phyloP scores from a whole-genome alignment of 495 filamentous ascomycete species.

The Penicillium coffeae region DNA sequence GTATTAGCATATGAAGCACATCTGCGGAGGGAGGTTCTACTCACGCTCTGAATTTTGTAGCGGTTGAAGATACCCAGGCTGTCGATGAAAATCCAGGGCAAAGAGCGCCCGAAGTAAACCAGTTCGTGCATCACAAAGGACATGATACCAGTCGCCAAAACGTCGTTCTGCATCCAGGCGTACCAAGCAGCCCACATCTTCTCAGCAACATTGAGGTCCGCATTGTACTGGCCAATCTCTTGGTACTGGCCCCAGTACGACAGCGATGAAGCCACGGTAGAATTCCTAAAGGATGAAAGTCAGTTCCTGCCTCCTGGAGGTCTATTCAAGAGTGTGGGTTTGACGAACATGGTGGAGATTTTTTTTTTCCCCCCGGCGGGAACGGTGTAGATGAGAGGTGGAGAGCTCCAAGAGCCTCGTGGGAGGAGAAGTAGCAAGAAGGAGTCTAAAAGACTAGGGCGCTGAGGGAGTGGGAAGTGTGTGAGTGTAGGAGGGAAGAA shows the following conservation, averaged over 20 bases:
- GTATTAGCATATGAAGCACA: not conserved
- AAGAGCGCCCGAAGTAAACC: conserved; percentile 87
- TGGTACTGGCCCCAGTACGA: conserved; percentile 81
- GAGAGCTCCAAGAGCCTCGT: not conserved
- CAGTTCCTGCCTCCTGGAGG: not conserved
- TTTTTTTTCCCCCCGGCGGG: not conserved
- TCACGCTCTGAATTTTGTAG: conserved; percentile 90
- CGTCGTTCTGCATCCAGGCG: conserved; percentile 97
- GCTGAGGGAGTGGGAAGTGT: too few relatives aligned
- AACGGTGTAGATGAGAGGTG: not conserved
- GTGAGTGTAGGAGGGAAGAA: not conserved
- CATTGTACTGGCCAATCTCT: conserved; percentile 81
- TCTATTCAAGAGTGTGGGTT: not conserved
- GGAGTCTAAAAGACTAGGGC: too few relatives aligned
- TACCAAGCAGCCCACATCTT: conserved; percentile 94
- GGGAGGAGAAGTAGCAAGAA: not conserved
- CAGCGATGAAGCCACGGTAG: conserved; percentile 51
- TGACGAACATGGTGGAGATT: conserved; percentile 3
- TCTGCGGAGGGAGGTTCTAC: conserved; percentile 14
- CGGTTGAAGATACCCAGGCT: conserved; percentile 78
- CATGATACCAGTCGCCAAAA: conserved; percentile 92
- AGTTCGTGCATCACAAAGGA: conserved; percentile 92
- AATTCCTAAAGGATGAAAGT: conserved; percentile 44
- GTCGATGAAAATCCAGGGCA: conserved; percentile 95
- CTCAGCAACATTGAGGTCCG: conserved; percentile 80